Conservation (phyloP, 2,329 filamentous ascomycete genomes). For the Hymenoscyphus infarciens region DNA sequence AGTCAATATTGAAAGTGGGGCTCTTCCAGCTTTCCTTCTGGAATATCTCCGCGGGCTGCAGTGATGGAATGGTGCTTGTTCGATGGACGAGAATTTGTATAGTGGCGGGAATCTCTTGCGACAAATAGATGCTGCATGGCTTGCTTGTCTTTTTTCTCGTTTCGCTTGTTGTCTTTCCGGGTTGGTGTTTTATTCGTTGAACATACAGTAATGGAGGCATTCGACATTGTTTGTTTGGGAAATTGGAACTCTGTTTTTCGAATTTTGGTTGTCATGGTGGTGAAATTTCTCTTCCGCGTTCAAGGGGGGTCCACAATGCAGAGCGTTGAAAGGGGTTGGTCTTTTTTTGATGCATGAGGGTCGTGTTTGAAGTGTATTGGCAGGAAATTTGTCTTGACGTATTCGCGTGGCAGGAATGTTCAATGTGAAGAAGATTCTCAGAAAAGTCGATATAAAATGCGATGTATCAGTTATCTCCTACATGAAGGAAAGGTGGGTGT, state of each 20-base stretch:
- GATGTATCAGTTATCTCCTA: conserved; percentile 5
- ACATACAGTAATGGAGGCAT: conserved; percentile 5
- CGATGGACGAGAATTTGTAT: conserved; percentile 1
- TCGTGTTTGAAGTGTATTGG: conserved; percentile 19
- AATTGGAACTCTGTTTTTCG: not conserved
- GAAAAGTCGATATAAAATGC: not conserved
- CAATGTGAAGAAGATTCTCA: conserved; percentile 6
- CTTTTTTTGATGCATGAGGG: conserved; percentile 1
- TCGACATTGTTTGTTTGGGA: conserved; percentile 2
- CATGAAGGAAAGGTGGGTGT: not conserved
- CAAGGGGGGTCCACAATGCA: conserved; percentile 13
- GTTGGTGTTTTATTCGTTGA: not conserved
- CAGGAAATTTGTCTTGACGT: conserved; percentile 6
- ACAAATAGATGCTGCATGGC: conserved; percentile 4
- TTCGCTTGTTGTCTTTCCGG: not conserved
- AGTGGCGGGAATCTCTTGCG: conserved; percentile 4
- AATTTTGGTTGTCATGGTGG: conserved; percentile 8
- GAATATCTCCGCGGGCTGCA: not conserved
- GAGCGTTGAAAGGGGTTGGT: conserved; percentile 12
- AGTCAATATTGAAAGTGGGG: not conserved
- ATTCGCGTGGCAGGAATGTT: not conserved
- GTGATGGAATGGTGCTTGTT: not conserved
- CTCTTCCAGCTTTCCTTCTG: not conserved
- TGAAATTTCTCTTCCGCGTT: conserved; percentile 12
- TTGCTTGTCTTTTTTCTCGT: conserved; percentile 1